Evolutionary conservation across 257 asterid genomes (phyloP).

Genomic region (Nicotiana attenuata): DNA sequence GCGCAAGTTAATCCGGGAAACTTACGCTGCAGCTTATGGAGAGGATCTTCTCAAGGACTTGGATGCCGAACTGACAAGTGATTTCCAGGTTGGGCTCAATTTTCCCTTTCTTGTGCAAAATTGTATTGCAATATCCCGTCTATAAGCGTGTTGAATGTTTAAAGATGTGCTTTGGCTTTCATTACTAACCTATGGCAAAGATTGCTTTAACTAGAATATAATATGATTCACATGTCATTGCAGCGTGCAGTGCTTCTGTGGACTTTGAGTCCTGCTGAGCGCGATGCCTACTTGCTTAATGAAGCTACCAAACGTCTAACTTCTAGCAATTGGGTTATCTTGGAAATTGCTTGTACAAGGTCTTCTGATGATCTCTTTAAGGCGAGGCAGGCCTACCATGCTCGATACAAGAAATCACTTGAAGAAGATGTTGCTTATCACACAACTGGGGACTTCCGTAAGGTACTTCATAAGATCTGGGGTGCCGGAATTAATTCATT

Average conservation of each 20-base stretch:
- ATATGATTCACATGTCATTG: neutral
- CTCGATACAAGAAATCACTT: constrained; percentile 64
- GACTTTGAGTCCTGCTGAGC: constrained; percentile 75
- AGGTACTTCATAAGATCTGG: constrained; percentile 32
- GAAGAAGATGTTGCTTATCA: constrained; percentile 93
- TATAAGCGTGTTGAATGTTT: neutral
- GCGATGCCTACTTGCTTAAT: constrained; percentile 67
- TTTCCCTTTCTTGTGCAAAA: neutral
- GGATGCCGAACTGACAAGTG: constrained; percentile 76
- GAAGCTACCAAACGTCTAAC: constrained; percentile 64
- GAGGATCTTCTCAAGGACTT: constrained; percentile 78
- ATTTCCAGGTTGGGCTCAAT: constrained; percentile 52
- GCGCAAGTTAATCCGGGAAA: constrained; percentile 60
- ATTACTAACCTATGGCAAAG: neutral
- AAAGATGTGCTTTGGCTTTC: neutral
- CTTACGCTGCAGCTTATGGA: constrained; percentile 62
- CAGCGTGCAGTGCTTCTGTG: constrained; percentile 70
- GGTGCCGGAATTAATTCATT: neutral
- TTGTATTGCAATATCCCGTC: neutral
- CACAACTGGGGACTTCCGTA: constrained; percentile 72
- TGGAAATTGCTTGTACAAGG: constrained; percentile 83
- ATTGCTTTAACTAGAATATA: neutral
- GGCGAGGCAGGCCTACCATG: constrained; percentile 67
- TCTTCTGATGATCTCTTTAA: constrained; percentile 57
- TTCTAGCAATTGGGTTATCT: constrained; percentile 50